These are phyloP conservation scores for Cladosporium sp. DNA, from an alignment of 2,329 filamentous ascomycete genomes.

Conservation along the genomic window DNA sequence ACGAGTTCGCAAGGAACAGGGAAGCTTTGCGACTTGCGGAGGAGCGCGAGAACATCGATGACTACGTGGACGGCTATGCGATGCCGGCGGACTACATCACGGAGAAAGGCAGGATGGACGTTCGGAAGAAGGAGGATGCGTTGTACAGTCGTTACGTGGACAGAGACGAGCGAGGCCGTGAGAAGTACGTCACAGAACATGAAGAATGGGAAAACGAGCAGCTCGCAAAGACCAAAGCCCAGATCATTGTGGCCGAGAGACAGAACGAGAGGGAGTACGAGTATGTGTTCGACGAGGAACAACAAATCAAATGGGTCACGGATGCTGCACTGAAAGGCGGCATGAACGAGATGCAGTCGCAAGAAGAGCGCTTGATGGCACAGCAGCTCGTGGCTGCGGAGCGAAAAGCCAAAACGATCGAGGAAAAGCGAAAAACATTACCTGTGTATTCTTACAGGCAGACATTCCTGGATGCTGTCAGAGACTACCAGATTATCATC, in stretches of 20 bases:
- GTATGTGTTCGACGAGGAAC: constrained; percentile 85
- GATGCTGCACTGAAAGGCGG: constrained; percentile 70
- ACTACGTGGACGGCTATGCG: constrained; percentile 84
- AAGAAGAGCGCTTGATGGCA: constrained; percentile 73
- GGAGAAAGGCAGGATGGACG: constrained; percentile 83
- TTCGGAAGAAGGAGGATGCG: constrained; percentile 80
- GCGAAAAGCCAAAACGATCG: constrained; percentile 79
- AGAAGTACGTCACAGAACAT: constrained; percentile 86
- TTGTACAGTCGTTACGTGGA: constrained; percentile 90
- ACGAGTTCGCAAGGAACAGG: constrained; percentile 82
- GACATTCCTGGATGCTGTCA: constrained; percentile 79
- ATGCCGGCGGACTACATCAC: constrained; percentile 95
- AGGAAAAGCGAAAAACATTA: constrained; percentile 83
- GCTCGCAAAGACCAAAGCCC: constrained; percentile 77
- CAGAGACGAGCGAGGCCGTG: constrained; percentile 77
- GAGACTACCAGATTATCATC: constrained; percentile 79
- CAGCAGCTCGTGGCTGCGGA: constrained; percentile 84
- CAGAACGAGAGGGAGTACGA: constrained; percentile 81
- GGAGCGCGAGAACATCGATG: constrained; percentile 80
- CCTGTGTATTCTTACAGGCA: constrained; percentile 88
- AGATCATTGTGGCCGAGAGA: constrained; percentile 69
- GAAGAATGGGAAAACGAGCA: constrained; percentile 96
- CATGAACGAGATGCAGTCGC: constrained; percentile 59
- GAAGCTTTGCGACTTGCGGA: constrained; percentile 57
- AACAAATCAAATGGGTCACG: constrained; percentile 79